Percentiles rank a stretch among this genome's conserved stretches.
phyloP scores from a whole-genome alignment of 805 yeast species.

The Saturnispora dispora region DNA sequence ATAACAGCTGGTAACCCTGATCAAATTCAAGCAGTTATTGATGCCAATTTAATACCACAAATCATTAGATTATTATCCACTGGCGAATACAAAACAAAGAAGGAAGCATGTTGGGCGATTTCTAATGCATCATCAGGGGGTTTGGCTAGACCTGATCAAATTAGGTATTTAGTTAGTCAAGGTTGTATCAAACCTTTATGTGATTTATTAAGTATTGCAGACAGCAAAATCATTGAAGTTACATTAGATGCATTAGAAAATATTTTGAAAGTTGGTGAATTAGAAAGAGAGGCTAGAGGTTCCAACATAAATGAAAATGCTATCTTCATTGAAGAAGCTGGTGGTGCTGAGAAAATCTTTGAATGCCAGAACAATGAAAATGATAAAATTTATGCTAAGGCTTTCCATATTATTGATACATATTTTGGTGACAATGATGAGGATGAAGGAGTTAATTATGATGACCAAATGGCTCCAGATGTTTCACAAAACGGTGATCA shows the following conservation, averaged over 20 bases:
- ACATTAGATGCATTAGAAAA: slow-evolving; percentile 93
- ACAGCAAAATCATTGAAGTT: slow-evolving; percentile 86
- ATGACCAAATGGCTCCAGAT: slow-evolving; percentile 66
- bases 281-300: slow-evolving; percentile 73
- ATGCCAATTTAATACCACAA: slow-evolving; percentile 88
- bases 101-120: slow-evolving; percentile 99
- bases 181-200: slow-evolving; percentile 97
- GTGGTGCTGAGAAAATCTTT: slow-evolving; percentile 94
- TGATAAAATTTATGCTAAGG: slow-evolving; percentile 86
- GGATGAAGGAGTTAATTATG: slow-evolving; percentile 22
- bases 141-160: slow-evolving; percentile 81
- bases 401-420: slow-evolving; percentile 81
- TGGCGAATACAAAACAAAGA: slow-evolving; percentile 92
- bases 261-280: slow-evolving; percentile 88
- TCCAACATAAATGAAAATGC: slow-evolving; percentile 76
- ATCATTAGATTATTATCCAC: slow-evolving; percentile 63
- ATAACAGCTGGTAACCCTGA: slow-evolving; percentile 95
- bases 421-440: slow-evolving; percentile 79
- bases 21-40: slow-evolving; percentile 95
- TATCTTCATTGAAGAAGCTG: slow-evolving; percentile 90
- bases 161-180: slow-evolving; percentile 83
- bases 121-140: slow-evolving; percentile 98
- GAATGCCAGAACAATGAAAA: slow-evolving; percentile 88
- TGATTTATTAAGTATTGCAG: slow-evolving; percentile 81
- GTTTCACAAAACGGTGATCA: slow-evolving; percentile 53